These are phyloP conservation scores for Boletus reticulatus DNA, from an alignment of 768 basidiomycete genomes.

Conservation along the genomic window DNA sequence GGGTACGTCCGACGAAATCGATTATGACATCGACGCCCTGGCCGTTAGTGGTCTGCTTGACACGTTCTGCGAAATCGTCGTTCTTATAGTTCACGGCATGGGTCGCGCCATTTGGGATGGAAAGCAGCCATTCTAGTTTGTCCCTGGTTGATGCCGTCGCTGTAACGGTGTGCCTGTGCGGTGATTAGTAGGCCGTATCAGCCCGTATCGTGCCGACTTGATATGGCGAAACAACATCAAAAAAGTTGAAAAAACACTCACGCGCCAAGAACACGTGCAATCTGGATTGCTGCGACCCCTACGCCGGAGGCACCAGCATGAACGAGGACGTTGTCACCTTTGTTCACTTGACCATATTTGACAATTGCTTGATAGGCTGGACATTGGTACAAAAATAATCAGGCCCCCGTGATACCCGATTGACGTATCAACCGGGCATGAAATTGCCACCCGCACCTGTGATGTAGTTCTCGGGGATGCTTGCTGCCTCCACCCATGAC, in stretches of 20 bases:
- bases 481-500: slow-evolving; percentile 82
- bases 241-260: slow-evolving; percentile 50
- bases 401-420: slow-evolving; percentile 2
- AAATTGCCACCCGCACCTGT: slow-evolving; percentile 56
- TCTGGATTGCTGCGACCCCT: slow-evolving; percentile 83
- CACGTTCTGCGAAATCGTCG: slow-evolving; percentile 72
- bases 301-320: slow-evolving; percentile 94
- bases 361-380: slow-evolving; percentile 64
- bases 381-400: slow-evolving; percentile 2
- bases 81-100: slow-evolving; percentile 84
- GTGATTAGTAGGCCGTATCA: slow-evolving; percentile 7
- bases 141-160: slow-evolving; percentile 84
- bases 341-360: slow-evolving; percentile 63
- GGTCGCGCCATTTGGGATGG: slow-evolving; percentile 66
- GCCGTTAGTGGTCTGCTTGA: slow-evolving; percentile 62
- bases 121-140: slow-evolving; percentile 76
- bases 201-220: not conserved
- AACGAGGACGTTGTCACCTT: slow-evolving; percentile 74
- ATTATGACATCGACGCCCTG: slow-evolving; percentile 82
- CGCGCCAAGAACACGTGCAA: slow-evolving; percentile 75
- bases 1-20: slow-evolving; percentile 77
- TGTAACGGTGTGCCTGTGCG: slow-evolving; percentile 60
- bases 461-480: slow-evolving; percentile 84
- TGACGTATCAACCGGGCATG: slow-evolving; percentile 1
- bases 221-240: slow-evolving; percentile 2